Evolutionary conservation across 495 filamentous ascomycete genomes (phyloP).

Genomic region (Xylaria castorea): DNA sequence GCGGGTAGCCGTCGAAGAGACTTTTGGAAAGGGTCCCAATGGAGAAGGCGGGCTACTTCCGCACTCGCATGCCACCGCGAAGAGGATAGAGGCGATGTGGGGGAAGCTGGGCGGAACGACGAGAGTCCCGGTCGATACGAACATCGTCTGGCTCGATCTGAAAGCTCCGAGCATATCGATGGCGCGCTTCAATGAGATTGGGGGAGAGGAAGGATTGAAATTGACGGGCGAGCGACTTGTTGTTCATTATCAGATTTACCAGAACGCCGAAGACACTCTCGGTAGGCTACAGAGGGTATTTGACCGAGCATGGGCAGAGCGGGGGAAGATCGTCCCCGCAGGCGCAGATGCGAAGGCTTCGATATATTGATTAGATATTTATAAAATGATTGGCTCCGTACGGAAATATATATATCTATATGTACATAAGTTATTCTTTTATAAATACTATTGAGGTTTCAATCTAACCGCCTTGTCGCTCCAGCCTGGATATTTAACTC

Average conservation of each 20-base stretch:
- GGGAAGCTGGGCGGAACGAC: constrained; percentile 65
- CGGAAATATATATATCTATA: neutral
- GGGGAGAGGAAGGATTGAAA: constrained; percentile 60
- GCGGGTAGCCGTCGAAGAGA: constrained; percentile 69
- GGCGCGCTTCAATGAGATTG: constrained; percentile 56
- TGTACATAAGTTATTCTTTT: neutral
- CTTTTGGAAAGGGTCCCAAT: constrained; percentile 67
- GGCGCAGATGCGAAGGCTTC: constrained; percentile 1
- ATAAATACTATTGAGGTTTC: neutral
- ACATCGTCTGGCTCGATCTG: constrained; percentile 93
- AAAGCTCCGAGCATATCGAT: constrained; percentile 54
- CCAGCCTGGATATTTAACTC: neutral
- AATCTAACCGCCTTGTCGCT: neutral
- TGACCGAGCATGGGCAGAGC: neutral
- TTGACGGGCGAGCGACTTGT: constrained; percentile 61
- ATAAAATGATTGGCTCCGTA: too few species aligned
- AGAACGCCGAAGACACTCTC: neutral
- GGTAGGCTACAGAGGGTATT: neutral
- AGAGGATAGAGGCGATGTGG: constrained; percentile 69
- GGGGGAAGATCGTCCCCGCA: neutral
- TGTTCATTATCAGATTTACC: constrained; percentile 65
- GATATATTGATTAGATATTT: neutral
- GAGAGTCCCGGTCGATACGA: constrained; percentile 74
- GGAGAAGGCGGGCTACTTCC: constrained; percentile 69
- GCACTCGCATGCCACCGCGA: constrained; percentile 51